These are phyloP conservation scores for Moesziomyces parantarcticus DNA, from an alignment of 1,284 basidiomycete species.

Conservation along the genomic window DNA sequence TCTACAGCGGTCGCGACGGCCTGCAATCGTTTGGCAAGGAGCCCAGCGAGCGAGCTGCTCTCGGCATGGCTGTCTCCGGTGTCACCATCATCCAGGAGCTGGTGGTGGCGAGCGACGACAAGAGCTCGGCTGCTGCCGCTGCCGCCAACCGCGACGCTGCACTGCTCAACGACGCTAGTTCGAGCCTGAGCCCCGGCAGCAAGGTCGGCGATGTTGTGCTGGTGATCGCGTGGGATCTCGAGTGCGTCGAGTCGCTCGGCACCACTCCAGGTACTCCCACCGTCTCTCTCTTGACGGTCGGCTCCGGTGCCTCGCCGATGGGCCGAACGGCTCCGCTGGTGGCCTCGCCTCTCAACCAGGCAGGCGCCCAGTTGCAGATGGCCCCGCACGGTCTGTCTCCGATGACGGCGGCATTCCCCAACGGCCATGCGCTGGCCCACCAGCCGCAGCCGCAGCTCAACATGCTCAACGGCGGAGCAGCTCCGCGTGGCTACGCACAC, in stretches of 20 bases:
- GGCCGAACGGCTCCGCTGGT: constrained; percentile 23
- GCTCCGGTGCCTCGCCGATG: constrained; percentile 37
- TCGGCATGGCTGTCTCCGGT: constrained; percentile 65
- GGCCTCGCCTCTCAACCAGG: constrained; percentile 41
- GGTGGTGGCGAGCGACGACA: constrained; percentile 61
- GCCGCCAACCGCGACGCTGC: constrained; percentile 15
- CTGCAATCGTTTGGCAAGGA: constrained; percentile 65
- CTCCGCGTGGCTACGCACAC: constrained; percentile 17
- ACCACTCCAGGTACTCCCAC: constrained; percentile 56
- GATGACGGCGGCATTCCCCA: constrained; percentile 34
- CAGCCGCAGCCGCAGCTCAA: constrained; percentile 35
- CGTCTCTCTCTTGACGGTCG: constrained; percentile 56
- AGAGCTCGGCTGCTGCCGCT: constrained; percentile 4
- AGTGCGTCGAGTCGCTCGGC: constrained; percentile 62
- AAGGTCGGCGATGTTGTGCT: constrained; percentile 68
- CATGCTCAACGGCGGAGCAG: constrained; percentile 18
- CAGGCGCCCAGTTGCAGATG: constrained; percentile 22
- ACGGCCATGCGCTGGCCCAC: constrained; percentile 14
- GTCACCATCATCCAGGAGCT: constrained; percentile 69
- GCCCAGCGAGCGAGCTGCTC: constrained; percentile 63
- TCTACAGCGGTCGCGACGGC: constrained; percentile 50
- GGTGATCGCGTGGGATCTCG: constrained; percentile 68
- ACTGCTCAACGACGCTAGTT: constrained; percentile 28
- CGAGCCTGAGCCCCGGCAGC: constrained; percentile 61
- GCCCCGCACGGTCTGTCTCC: constrained; percentile 29